Base-by-base conservation (phyloP, 164 flowering plant genomes). In the Santalum album region DNA sequence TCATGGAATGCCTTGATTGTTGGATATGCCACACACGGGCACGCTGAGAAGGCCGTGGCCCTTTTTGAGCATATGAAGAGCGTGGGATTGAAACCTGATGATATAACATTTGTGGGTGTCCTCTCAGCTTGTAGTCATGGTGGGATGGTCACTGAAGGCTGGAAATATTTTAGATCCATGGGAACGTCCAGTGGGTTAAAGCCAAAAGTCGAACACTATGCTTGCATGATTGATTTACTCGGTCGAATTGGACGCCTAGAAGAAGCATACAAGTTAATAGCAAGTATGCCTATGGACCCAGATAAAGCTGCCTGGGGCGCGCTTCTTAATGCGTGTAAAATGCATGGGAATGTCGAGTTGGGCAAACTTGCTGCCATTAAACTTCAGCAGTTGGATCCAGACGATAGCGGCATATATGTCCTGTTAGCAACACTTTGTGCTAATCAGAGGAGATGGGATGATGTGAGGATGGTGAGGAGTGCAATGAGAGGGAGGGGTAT, bases 301-400 rank as follows among this genome's bases (percentile, higher is more conserved):
- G 69, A 73, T 61, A 62, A 63, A 56, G 82, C 77, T 11, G 75
- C 69, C 32, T 80, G 86, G 82, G 82, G 82, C 53, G 80, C 85
- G n/a, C 76, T 80, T 21, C 82, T 80, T 15, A 72, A 73, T 58
- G 78, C 75, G 1, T 73, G 75, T 42, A 69, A 60, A 47, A 68
- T 75, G 60, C 71, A 78, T 38, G 77, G 75, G 49, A 65, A 78
- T 60, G 69, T 74, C 25, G 74, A 80, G 40, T 46, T 80, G 51
- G 86, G 77, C 11, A 68, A 71, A 63, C 43, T 69, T 42, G 72
- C 74, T 14, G 80, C 78, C 1, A 47, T 38, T 25, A 68, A 68
- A 42, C 77, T 78, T 48, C 47, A 75, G 20, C 58, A 51, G 16
- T 58, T 80, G 62, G 69, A 73, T 56, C 77, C 80, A 4, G 49